Evolutionary conservation across 768 basidiomycete species (phyloP), one percentile per base, ranked within the genome.

Genomic region (Termitomyces heimii): DNA sequence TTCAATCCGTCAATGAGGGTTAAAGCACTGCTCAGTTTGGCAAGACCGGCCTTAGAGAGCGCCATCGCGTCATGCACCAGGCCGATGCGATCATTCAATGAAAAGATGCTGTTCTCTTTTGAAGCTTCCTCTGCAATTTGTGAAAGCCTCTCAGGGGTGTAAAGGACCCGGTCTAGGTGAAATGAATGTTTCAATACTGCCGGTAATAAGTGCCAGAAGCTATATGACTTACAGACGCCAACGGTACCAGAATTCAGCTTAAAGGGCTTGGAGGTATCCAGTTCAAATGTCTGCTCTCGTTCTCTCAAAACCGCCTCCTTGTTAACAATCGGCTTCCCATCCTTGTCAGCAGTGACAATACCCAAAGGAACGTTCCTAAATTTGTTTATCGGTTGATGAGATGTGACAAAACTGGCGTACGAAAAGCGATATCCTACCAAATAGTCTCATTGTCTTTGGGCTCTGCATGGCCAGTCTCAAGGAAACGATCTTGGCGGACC

Each of bases 221-320:
- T 22, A 46, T 13, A 55, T 20, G 60, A 77, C 92, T 60, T 63
- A 92, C 92, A 98, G 63, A 96, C 90, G 58, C 95, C 94, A 51
- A 82, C 82, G 0, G 93, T 94, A 42, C 87, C 87, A 3, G 88
- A 88, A 67, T 98, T 98, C 60, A 98, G 74, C 73, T 98, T 98
- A 80, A 87, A 98, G 5, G 84, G 76, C 66, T 81, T 83, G 68
- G 72, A 82, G 13, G 84, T 89, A 68, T 92, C 86, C n/a, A 98
- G 63, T 20, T 81, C 69, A 62, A 94, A 80, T 20, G 75, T 77
- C 39, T 77, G 79, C 68, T 93, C 86, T 37, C 92, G 82, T 46
- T 83, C 78, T 59, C 79, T 72, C 31, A 99, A 78, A 51, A 97
- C 68, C 14, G 81, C 76, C 35, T 78, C 73, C 54, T 79, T 83